These are phyloP conservation scores for Colletotrichum costaricense DNA, from an alignment of 2,329 filamentous ascomycete species.

Conservation along the genomic window DNA sequence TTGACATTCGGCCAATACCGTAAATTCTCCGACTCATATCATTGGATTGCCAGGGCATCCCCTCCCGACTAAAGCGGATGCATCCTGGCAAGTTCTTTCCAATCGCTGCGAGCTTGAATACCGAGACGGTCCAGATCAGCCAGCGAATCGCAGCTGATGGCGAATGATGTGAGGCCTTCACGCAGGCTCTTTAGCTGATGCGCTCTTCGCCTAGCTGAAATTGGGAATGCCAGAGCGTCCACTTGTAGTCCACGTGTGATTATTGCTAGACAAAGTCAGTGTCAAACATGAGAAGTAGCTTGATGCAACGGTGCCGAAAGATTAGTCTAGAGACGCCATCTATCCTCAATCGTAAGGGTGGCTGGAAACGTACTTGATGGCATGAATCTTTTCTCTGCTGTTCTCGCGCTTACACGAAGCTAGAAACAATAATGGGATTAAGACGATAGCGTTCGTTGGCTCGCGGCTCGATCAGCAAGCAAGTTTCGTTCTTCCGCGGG, in stretches of 20 bases:
- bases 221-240: neutral
- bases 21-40: slow-evolving; percentile 25
- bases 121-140: slow-evolving; percentile 1
- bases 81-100: neutral
- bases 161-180: neutral
- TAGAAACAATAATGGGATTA: neutral
- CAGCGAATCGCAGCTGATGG: neutral
- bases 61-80: slow-evolving; percentile 6
- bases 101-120: slow-evolving; percentile 12
- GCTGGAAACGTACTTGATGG: neutral
- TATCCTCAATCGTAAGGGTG: neutral
- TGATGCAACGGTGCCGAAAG: neutral
- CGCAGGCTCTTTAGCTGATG: slow-evolving; percentile 12
- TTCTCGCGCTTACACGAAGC: slow-evolving; percentile 3
- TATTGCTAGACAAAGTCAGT: neutral
- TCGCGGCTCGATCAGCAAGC: neutral
- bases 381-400: neutral
- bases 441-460: slow-evolving; percentile 9
- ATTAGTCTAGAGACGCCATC: neutral
- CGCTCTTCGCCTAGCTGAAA: neutral
- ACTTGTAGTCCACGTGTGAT: neutral
- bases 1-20: slow-evolving; percentile 5
- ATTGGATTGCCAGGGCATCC: slow-evolving; percentile 1
- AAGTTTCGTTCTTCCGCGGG: neutral
- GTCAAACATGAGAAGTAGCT: neutral